Evolutionary conservation across 331 rosid species (phyloP), one percentile per base, ranked within the genome.

Genomic region (Ulmus americana): DNA sequence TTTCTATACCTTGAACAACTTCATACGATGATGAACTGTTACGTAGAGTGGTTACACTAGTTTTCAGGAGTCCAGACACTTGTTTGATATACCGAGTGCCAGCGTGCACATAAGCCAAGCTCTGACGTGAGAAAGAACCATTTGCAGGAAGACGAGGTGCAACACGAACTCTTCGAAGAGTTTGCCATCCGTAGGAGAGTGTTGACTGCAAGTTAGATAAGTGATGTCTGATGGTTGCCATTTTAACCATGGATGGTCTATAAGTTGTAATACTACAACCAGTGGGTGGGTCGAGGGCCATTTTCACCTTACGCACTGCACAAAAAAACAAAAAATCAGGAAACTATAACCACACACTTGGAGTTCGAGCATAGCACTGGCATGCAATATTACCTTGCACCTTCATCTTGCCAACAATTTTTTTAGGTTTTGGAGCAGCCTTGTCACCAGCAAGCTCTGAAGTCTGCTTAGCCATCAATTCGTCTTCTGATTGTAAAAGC

Each of bases 41-140:
- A 44, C 99, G 88, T 16, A 94, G 78, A 64, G 92, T 90, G 51
- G 91, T 87, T 50, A 84, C 99, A 43, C 99, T 87, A 65, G 80
- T 82, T 86, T 90, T 94, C 40, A 94, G 71, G 46, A 94, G 91
- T 62, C 95, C 95, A 53, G 99, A 90, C 53, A 94, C 97, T 68
- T 94, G 99, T 64, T 87, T 89, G 67, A 94, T 73, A 62, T 94
- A 94, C 57, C 79, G 86, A 66, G 90, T 85, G 74, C 99, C 87
- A 51, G 99, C 99, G 51, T 90, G 92, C 79, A 90, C 83, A 69
- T 94, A 94, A 8, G 96, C 97, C 82, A 94, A 69, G 78, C 99
- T 90, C 69, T 87, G 95, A 44, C 77, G 88, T 35, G 91, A 80
- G 45, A 94, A 59, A 49, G 99, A 94, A 65, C 95, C 82, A 80